Base-by-base conservation (phyloP, 768 basidiomycete species). In the Sistotremastrum niveocremeum region DNA sequence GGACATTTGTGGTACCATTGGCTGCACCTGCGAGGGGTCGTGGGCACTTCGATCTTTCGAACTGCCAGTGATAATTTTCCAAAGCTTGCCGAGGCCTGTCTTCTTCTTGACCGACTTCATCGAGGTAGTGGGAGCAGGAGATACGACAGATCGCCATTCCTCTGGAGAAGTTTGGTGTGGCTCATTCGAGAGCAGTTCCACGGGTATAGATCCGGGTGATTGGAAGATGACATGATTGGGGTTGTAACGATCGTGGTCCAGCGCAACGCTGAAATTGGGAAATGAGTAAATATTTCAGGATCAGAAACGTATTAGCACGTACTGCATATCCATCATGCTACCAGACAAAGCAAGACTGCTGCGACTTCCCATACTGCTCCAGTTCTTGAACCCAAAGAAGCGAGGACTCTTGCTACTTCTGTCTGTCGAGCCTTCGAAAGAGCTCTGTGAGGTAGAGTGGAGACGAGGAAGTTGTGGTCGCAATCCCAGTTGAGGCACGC, bases 241-340 rank as follows among this genome's bases (percentile, higher is more conserved):
- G 34, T 9, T 56, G 52, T 43, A 60, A 51, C 45, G 20, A 20
- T 87, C 86, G 34, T 77, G 77, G 50, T 87, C 83, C 38, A 89
- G 68, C 43, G 84, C 86, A 55, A 89, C 71, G 56, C 86, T 89
- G 52, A 7, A 41, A 50, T 50, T 35, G 31, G 28, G 41, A 8
- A 37, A 45, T 32, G 49, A 49, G 47, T n/a, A 46, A 44, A n/a
- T 51, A 43, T 39, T 43, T 37, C 39, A 32, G 29, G 40, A 36
- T 44, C 9, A 28, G 30, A 42, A 46, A 43, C 39, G 11, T 6
- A 42, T 28, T 29, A 47, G 11, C 10, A 79, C 84, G 51, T 65
- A 89, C 86, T 90, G 87, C 87, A 90, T 89, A 60, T 89, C 84
- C 52, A 89, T 65, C 84, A 90, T 87, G 55, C 87, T 90, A 45